Conservation (phyloP, 1,284 basidiomycete species). For the Puccinia brachypodii region DNA sequence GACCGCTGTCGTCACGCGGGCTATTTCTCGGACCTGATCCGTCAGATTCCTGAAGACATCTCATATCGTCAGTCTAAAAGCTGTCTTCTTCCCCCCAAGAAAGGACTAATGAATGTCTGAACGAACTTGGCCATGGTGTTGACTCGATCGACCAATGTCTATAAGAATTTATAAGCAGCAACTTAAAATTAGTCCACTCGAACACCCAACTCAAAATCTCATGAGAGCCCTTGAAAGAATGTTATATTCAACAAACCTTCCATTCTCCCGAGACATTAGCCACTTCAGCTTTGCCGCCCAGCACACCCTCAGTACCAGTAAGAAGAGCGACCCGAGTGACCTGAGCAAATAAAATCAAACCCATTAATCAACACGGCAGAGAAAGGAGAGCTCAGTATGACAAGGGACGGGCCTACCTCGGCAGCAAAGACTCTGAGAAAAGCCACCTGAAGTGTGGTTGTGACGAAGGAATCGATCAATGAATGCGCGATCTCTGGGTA, state of each 20-base stretch:
- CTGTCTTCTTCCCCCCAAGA: neutral
- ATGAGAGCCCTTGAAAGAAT: too few species aligned
- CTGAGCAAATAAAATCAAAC: slow-evolving; percentile 57
- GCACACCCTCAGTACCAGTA: slow-evolving; percentile 81
- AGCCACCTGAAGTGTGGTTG: slow-evolving; percentile 13
- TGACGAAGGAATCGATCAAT: neutral
- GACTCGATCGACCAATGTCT: slow-evolving; percentile 46
- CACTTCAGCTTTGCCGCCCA: slow-evolving; percentile 90
- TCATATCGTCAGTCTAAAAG: neutral
- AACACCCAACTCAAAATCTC: too few species aligned
- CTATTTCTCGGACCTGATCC: slow-evolving; percentile 47
- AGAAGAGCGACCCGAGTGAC: slow-evolving; percentile 69
- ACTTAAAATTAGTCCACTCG: too few species aligned
- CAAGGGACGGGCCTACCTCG: slow-evolving; percentile 14
- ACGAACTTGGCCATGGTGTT: slow-evolving; percentile 47
- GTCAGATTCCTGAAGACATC: slow-evolving; percentile 32
- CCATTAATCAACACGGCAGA: neutral
- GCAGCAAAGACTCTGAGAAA: slow-evolving; percentile 47
- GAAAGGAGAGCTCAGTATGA: neutral
- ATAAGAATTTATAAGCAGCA: neutral
- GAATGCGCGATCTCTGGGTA: neutral
- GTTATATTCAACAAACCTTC: slow-evolving; percentile 78
- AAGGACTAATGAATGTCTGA: neutral
- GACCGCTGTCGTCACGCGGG: slow-evolving; percentile 41
- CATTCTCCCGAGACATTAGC: slow-evolving; percentile 91